phyloP scores from a whole-genome alignment of 331 rosid species.

The Pyracantha coccinea region DNA sequence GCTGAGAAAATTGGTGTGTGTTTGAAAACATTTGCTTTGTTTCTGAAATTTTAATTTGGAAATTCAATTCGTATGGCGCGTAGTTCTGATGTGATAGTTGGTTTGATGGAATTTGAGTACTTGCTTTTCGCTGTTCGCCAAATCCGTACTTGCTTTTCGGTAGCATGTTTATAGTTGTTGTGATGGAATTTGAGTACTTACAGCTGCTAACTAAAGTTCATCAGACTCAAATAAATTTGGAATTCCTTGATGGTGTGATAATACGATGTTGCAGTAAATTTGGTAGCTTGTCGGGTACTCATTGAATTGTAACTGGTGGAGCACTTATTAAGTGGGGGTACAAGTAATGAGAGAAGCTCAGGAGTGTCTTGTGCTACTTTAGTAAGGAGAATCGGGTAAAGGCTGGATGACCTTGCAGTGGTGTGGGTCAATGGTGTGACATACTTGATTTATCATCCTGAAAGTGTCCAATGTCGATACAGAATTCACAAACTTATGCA shows the following conservation, averaged over 20 bases:
- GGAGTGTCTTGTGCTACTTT: neutral
- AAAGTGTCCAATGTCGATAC: neutral
- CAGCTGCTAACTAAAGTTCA: too few relatives aligned
- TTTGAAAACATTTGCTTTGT: neutral
- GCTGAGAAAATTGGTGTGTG: neutral
- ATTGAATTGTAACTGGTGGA: neutral
- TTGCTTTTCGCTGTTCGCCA: too few relatives aligned
- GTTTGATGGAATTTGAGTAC: too few relatives aligned
- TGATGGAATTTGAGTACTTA: too few relatives aligned
- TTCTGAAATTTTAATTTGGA: neutral
- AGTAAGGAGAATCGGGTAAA: neutral
- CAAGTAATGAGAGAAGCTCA: neutral
- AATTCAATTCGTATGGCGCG: neutral
- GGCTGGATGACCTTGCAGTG: too few relatives aligned
- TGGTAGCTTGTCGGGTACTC: neutral
- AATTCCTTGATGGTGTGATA: too few relatives aligned
- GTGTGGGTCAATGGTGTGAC: neutral
- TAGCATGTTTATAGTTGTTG: too few relatives aligned
- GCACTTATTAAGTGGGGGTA: neutral
- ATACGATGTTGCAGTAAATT: neutral
- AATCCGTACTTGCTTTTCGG: too few relatives aligned
- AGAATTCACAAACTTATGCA: neutral
- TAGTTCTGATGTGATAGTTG: too few relatives aligned
- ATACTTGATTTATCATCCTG: neutral
- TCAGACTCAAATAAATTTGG: too few relatives aligned